Evolutionary conservation across 108 stramenopile genomes (phyloP), one percentile per base, ranked within the genome.

Genomic region (Cyclotella distinguenda): DNA sequence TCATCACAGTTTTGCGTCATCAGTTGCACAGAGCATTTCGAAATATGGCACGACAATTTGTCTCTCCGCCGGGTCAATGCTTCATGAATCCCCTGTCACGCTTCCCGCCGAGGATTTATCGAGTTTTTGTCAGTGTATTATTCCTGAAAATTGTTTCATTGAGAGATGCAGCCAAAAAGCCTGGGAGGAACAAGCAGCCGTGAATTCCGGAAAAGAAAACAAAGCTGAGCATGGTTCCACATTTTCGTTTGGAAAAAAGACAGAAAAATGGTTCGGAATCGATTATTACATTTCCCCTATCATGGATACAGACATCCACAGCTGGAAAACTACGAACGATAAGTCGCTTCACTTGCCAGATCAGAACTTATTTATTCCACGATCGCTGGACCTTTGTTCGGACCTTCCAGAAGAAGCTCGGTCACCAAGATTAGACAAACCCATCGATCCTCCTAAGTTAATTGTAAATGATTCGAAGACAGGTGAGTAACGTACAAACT

Each of bases 211-310:
- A 51, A 51, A 64, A 52, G 38, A 40, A 49, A 53, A 56, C 12
- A 47, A 39, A 16, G 2, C 13, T 27, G 46, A 19, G 4, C 32
- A 27, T 47, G 32, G 60, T 70, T 52, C 25, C 25, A 26, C 35
- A 15, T 59, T 57, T 59, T 35, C 22, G 12, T 78, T 84, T 61
- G 74, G 77, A 34, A 69, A 66, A 45, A 64, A 80, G 33, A 80
- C 38, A 7, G 93, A 94, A 69, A 63, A 77, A 56, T 94, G 89
- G 89, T 94, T 91, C 66, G 85, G 72, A 10, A 77, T 91, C 18
- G 85, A 89, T 25, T 94, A 90, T 40, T 78, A 74, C 61, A 34
- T 88, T 0, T 72, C 82, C 21, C 72, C 78, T 22, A 66, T 90
- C n/a, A 63, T 65, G 31, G 23, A 57, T 0, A 39, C 60, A 12